Percentiles rank a stretch among this genome's conserved stretches.
These are phyloP conservation scores for Sporopachydermia lactativora DNA, from an alignment of 805 yeast genomes.

Conservation along the genomic window DNA sequence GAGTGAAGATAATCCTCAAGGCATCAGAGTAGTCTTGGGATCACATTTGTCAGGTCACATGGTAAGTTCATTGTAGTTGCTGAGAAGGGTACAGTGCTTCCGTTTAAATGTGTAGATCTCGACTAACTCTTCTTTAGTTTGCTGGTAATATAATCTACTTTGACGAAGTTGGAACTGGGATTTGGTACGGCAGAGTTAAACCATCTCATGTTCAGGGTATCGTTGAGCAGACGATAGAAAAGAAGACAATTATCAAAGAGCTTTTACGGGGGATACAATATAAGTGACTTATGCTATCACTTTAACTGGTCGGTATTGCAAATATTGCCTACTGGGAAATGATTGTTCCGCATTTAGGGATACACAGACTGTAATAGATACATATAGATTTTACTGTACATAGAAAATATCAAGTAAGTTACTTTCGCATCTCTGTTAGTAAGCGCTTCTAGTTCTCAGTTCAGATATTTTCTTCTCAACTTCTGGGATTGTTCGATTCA, in stretches of 20 bases:
- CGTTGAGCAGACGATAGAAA: slow-evolving; percentile 36
- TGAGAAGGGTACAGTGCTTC: slow-evolving; percentile 1
- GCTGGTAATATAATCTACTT: slow-evolving; percentile 70
- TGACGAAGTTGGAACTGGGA: slow-evolving; percentile 26
- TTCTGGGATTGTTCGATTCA: slow-evolving; percentile 17
- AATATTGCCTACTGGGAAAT: too few relatives aligned
- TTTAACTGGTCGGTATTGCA: too few relatives aligned
- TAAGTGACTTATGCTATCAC: too few relatives aligned
- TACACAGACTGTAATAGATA: too few relatives aligned
- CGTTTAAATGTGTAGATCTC: too few relatives aligned
- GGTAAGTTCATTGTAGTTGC: background rate
- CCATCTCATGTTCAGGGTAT: slow-evolving; percentile 58
- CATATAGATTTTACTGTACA: too few relatives aligned
- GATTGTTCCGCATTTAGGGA: too few relatives aligned
- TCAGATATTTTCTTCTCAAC: slow-evolving; percentile 16
- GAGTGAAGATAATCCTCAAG: slow-evolving; percentile 13
- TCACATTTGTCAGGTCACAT: slow-evolving; percentile 83
- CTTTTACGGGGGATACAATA: slow-evolving; percentile 35
- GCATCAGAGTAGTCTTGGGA: slow-evolving; percentile 35
- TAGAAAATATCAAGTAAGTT: too few relatives aligned
- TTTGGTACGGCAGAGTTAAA: slow-evolving; percentile 70
- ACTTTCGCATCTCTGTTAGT: too few relatives aligned
- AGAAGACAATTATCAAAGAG: slow-evolving; percentile 37
- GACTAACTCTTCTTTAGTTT: slow-evolving; percentile 21
- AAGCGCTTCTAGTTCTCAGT: slow-evolving; percentile 2